A percentile compares a stretch with the other conserved stretches of the same genome.
Evolutionary conservation across 768 basidiomycete species (phyloP).

Genomic region (Grammothele lineata): DNA sequence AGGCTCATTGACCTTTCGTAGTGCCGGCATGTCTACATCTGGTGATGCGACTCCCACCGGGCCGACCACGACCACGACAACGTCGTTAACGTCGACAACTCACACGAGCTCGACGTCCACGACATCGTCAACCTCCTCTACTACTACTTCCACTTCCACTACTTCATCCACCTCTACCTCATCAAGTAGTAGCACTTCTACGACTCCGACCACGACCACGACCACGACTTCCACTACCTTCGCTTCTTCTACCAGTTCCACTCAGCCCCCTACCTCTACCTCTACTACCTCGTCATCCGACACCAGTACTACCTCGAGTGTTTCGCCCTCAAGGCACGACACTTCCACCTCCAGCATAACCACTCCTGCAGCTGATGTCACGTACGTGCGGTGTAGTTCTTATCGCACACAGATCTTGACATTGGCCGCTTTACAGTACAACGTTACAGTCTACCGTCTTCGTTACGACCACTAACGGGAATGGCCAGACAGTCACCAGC

Average conservation of each 20-base stretch:
- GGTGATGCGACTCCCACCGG: background rate
- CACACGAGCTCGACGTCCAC: conserved; percentile 1
- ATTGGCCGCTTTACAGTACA: conserved; percentile 33
- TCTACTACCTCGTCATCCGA: conserved; percentile 2
- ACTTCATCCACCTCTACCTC: conserved; percentile 4
- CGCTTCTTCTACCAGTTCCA: conserved; percentile 14
- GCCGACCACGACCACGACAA: background rate
- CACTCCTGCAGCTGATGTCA: conserved; percentile 8
- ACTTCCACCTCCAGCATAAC: conserved; percentile 2
- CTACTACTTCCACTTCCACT: conserved; percentile 17
- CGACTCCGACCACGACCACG: conserved; percentile 2
- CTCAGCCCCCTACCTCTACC: conserved; percentile 7
- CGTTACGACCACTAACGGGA: conserved; percentile 55
- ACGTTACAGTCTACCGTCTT: conserved; percentile 51
- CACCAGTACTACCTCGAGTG: conserved; percentile 9
- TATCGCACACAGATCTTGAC: conserved; percentile 3
- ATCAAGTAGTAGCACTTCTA: conserved; percentile 10
- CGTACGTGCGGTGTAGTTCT: background rate
- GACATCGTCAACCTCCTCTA: conserved; percentile 1
- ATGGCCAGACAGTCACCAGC: conserved; percentile 43
- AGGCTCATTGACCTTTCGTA: too few species aligned
- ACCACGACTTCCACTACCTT: conserved; percentile 2
- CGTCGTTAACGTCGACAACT: conserved; percentile 10
- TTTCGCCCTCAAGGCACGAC: conserved; percentile 9
- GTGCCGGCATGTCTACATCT: background rate